Conservation (phyloP, 2,329 filamentous ascomycete species). For the Catunica adiposa region DNA sequence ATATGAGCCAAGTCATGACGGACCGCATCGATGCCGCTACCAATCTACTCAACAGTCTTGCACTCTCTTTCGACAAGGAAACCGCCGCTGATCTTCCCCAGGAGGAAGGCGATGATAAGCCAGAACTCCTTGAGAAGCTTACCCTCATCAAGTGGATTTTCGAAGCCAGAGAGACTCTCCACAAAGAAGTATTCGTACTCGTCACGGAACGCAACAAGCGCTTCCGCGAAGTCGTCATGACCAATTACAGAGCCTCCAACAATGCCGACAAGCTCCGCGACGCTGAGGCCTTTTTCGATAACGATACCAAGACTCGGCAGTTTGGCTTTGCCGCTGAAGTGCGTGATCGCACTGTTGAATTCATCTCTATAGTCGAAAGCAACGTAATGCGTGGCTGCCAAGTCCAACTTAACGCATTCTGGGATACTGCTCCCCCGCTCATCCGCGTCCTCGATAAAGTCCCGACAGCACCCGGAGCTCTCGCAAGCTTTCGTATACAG, state of each 20-base stretch:
- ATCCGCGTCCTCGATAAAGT: conserved; percentile 65
- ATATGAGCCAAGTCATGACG: conserved; percentile 64
- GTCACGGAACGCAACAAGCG: conserved; percentile 72
- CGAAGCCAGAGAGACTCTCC: conserved; percentile 74
- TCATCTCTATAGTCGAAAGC: conserved; percentile 62
- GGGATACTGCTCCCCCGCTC: conserved; percentile 86
- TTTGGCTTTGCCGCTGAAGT: conserved; percentile 55
- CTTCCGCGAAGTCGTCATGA: conserved; percentile 68
- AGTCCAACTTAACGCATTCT: conserved; percentile 82
- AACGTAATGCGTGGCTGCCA: conserved; percentile 82
- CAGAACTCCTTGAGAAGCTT: conserved; percentile 83
- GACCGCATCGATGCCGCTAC: conserved; percentile 59
- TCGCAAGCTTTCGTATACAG: conserved; percentile 45
- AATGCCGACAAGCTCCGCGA: conserved; percentile 66
- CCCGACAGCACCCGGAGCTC: conserved; percentile 34
- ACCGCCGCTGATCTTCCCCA: conserved; percentile 68
- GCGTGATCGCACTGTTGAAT: conserved; percentile 55
- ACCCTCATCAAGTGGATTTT: conserved; percentile 96
- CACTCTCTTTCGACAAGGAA: conserved; percentile 22
- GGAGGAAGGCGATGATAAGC: conserved; percentile 88
- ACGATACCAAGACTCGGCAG: conserved; percentile 59
- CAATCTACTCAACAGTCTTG: conserved; percentile 34
- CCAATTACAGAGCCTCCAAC: conserved; percentile 59
- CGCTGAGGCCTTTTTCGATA: conserved; percentile 65
- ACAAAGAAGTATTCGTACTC: conserved; percentile 72